Base-by-base conservation (phyloP, 148 eudicot species). In the Rhododendron ovatum region DNA sequence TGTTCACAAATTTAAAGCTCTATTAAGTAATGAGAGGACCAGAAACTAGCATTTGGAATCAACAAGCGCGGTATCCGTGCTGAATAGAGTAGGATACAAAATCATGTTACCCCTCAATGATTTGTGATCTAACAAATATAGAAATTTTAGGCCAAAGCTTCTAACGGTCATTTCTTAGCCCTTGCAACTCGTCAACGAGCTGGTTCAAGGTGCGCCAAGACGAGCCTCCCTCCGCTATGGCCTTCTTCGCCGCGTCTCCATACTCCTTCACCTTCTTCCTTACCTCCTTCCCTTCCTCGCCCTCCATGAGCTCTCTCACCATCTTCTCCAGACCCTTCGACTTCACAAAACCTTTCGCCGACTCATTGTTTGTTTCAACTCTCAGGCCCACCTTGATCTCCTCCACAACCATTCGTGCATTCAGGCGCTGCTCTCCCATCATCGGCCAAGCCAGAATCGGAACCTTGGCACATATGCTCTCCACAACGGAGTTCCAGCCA, bases 401-500 rank as follows among this genome's bases (percentile, higher is more conserved):
- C 86, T 93, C 96, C 51, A 53, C 91, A 80, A 93, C 89, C 90
- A 93, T 88, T 83, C 86, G 92, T 0, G 93, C 95, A 55, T 93
- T 95, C 85, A 95, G 82, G 15, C 69, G 93, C 50, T 95, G 95
- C 37, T 95, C 98, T 1, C 93, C 98, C 92, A 92, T 87, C 90
- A 92, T 89, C 1, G 96, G 98, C 94, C 93, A 91, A 0, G 91
- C 93, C 26, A 95, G 77, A 35, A 95, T 91, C 1, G 96, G 95
- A 3, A 91, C 93, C 9, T 86, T 84, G 0, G 93, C 91, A 28
- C 93, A 95, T 47, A 91, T 83, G 82, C 95, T 92, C 83, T 95
- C 98, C 20, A 86, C 10, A 4, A 88, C 88, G 11, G 96, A 95
- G 88, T 93, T 95, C 98, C 98, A 91, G 1, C 96, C 96, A 75